Percentiles rank a stretch among this genome's conserved stretches.
These are phyloP conservation scores for Xylaria castorea DNA, from an alignment of 495 filamentous ascomycete genomes.

Conservation along the genomic window DNA sequence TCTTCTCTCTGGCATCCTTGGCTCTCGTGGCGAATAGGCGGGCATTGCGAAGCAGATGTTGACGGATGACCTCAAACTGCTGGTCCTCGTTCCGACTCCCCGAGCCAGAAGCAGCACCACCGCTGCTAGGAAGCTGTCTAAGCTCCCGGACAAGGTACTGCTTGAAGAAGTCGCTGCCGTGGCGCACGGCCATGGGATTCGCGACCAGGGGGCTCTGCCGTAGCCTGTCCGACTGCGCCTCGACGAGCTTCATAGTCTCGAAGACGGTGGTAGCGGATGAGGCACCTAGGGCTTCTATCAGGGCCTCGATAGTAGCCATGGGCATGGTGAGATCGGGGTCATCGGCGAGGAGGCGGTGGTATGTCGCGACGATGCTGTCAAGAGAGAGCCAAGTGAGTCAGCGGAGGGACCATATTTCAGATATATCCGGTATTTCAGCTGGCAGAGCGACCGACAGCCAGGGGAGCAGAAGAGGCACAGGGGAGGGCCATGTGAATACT, in stretches of 20 bases:
- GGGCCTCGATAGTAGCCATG: slow-evolving; percentile 91
- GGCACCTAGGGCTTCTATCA: slow-evolving; percentile 81
- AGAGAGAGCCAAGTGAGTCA: slow-evolving; percentile 12
- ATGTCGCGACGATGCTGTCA: slow-evolving; percentile 60
- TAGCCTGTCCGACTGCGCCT: slow-evolving; percentile 73
- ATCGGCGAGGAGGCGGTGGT: slow-evolving; percentile 56
- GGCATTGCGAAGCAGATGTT: slow-evolving; percentile 82
- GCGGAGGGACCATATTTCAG: not conserved
- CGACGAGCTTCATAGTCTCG: slow-evolving; percentile 87
- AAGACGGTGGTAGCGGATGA: slow-evolving; percentile 83
- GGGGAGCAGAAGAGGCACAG: not conserved
- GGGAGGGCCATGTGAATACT: not conserved
- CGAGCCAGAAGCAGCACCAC: slow-evolving; percentile 26
- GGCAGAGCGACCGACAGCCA: not conserved
- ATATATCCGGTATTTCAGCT: not conserved
- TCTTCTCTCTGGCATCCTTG: slow-evolving; percentile 81
- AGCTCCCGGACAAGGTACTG: slow-evolving; percentile 78
- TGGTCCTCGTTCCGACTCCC: slow-evolving; percentile 40
- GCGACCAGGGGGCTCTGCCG: slow-evolving; percentile 66
- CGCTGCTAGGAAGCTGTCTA: slow-evolving; percentile 56
- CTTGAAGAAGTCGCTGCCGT: slow-evolving; percentile 95
- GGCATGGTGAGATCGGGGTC: slow-evolving; percentile 93
- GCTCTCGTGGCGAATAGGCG: slow-evolving; percentile 84
- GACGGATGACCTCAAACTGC: slow-evolving; percentile 82
- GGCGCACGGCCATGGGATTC: slow-evolving; percentile 89